Base-by-base conservation (phyloP, 108 stramenopile species). In the Schizochytrium sp. region DNA sequence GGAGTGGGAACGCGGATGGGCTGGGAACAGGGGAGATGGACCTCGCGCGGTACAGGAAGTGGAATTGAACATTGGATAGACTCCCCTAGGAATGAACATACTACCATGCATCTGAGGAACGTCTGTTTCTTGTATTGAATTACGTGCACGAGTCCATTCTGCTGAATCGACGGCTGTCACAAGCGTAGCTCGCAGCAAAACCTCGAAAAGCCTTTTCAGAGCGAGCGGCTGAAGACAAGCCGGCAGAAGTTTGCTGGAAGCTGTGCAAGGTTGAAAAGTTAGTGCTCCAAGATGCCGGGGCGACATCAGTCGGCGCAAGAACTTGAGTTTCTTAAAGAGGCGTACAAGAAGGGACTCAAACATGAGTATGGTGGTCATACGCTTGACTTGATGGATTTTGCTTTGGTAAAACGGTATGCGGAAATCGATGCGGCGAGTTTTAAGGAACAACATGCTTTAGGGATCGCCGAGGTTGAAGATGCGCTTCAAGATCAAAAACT, bases 281-380 rank as follows among this genome's bases (percentile, higher is more conserved):
- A n/a, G 59, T 19, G 59, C 17, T 17, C 59, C 50, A 3, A 17
- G 53, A 83, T 83, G 76, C 47, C 47, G 76, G 76, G 76, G 50
- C 47, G 76, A 0, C 76, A 83, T 53, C 53, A 55, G 28, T 83
- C 76, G 10, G 76, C 76, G 50, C 50, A 83, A 53, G 76, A 83
- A 53, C 76, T 83, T 38, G 76, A 83, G 47, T 83, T 83, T 53
- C 28, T 83, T 38, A 83, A 83, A 40, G 15, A 83, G 76, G 76
- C 76, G 53, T 83, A 83, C 76, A 83, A 42, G 15, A 83, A 83
- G 76, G 53, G 28, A n/a, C 50, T n/a, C 45, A n/a, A 38, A 13
- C 53, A 55, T 53, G 76, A 17, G 28, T 55, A 83, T 83, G 76
- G 76, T 7, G 76, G 76, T 10, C 76, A 83, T 53, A 83, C 76